phyloP scores from a whole-genome alignment of 1,284 basidiomycete genomes.

The Boletus smithii region DNA sequence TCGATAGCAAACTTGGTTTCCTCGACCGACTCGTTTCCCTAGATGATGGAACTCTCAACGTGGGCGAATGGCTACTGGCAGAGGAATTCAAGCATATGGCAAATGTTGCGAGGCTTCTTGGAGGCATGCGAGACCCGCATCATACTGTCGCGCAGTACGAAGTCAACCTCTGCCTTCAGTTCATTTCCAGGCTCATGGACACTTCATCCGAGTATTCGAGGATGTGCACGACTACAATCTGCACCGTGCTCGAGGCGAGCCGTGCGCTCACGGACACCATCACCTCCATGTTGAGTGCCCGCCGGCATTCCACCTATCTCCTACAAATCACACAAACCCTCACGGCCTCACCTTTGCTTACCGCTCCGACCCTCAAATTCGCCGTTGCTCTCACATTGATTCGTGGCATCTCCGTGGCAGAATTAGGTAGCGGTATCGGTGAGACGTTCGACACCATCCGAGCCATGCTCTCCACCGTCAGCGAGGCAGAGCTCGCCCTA shows the following conservation, averaged over 20 bases:
- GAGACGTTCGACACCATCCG: slow-evolving; percentile 32
- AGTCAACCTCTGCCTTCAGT: slow-evolving; percentile 24
- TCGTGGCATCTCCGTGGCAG: slow-evolving; percentile 34
- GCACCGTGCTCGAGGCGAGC: slow-evolving; percentile 17
- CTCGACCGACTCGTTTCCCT: slow-evolving; percentile 54
- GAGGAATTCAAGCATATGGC: slow-evolving; percentile 54
- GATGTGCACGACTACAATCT: slow-evolving; percentile 23
- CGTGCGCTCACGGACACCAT: slow-evolving; percentile 22
- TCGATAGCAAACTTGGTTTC: slow-evolving; percentile 51
- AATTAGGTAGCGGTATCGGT: slow-evolving; percentile 18
- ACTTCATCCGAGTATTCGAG: slow-evolving; percentile 16
- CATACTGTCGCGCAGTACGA: slow-evolving; percentile 34
- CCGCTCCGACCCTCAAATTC: slow-evolving; percentile 42
- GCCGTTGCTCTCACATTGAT: slow-evolving; percentile 41
- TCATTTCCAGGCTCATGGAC: slow-evolving; percentile 21
- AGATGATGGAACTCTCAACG: slow-evolving; percentile 53
- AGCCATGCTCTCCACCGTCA: slow-evolving; percentile 31
- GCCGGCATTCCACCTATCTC: slow-evolving; percentile 30
- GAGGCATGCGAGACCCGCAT: slow-evolving; percentile 30
- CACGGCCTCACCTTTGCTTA: slow-evolving; percentile 26
- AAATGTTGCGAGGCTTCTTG: slow-evolving; percentile 38
- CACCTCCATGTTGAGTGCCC: slow-evolving; percentile 25
- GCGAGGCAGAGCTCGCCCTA: slow-evolving; percentile 31
- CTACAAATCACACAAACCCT: slow-evolving; percentile 28
- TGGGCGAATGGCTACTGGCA: slow-evolving; percentile 68